phyloP scores from a whole-genome alignment of 2,329 filamentous ascomycete genomes.

The Calonectria hongkongensis region DNA sequence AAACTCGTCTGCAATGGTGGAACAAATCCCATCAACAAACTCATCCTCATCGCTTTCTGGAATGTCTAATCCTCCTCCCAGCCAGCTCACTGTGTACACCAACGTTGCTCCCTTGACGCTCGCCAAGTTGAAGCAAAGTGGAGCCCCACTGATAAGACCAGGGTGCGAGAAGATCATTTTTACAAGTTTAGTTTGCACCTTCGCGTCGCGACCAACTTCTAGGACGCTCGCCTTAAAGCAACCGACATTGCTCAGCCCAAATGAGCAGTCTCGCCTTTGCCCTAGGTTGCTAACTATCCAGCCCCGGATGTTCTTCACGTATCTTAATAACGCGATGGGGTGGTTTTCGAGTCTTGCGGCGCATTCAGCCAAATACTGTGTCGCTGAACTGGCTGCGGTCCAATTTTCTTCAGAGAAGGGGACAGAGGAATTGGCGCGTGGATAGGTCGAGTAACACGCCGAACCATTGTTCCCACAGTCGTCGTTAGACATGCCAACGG shows the following conservation, averaged over 20 bases:
- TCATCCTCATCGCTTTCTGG: slow-evolving; percentile 38
- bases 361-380: slow-evolving; percentile 39
- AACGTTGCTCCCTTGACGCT: slow-evolving; percentile 47
- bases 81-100: slow-evolving; percentile 53
- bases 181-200: slow-evolving; percentile 34
- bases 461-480: slow-evolving; percentile 47
- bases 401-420: slow-evolving; percentile 48
- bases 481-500: slow-evolving; percentile 46
- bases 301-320: slow-evolving; percentile 47
- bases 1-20: slow-evolving; percentile 41
- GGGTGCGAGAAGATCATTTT: slow-evolving; percentile 53
- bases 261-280: slow-evolving; percentile 47
- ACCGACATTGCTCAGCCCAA: slow-evolving; percentile 52
- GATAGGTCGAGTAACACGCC: slow-evolving; percentile 40
- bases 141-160: slow-evolving; percentile 43
- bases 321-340: slow-evolving; percentile 49
- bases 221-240: slow-evolving; percentile 33
- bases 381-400: slow-evolving; percentile 42
- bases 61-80: slow-evolving; percentile 49
- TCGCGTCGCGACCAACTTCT: background rate
- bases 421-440: slow-evolving; percentile 27
- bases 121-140: slow-evolving; percentile 49
- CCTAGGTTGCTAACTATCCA: slow-evolving; percentile 51
- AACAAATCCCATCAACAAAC: slow-evolving; percentile 48
- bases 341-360: slow-evolving; percentile 45